Evolutionary conservation across 2,329 filamentous ascomycete genomes (phyloP).

Genomic region (Cladosporium colombiae): DNA sequence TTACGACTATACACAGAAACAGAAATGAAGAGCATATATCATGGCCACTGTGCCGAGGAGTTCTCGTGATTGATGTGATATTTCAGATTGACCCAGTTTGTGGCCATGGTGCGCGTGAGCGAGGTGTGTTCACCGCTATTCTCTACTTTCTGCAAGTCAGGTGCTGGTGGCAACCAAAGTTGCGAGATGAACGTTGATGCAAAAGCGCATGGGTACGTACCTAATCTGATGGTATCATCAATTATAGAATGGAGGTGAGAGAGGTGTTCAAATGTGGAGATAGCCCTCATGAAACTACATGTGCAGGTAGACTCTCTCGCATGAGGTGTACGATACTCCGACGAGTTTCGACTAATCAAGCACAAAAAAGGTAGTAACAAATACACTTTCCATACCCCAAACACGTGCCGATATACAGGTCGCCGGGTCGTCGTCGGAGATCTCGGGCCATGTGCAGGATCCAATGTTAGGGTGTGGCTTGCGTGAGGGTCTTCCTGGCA

Average conservation of each 20-base stretch:
- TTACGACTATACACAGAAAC: constrained; percentile 15
- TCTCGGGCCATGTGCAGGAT: constrained; percentile 1
- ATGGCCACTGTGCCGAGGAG: background rate
- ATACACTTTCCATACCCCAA: background rate
- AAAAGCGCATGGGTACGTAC: background rate
- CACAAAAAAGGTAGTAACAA: background rate
- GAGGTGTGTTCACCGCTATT: background rate
- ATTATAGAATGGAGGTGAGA: background rate
- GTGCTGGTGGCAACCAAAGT: background rate
- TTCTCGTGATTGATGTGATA: background rate
- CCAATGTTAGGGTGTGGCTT: background rate
- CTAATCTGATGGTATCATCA: background rate
- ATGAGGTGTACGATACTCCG: background rate
- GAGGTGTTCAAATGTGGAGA: background rate
- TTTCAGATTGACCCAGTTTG: background rate
- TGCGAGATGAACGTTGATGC: background rate
- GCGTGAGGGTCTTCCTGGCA: too few relatives aligned
- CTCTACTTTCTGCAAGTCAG: background rate
- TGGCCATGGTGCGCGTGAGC: background rate
- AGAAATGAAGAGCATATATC: constrained; percentile 4
- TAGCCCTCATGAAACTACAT: background rate
- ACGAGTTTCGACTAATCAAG: background rate
- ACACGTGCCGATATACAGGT: constrained; percentile 4
- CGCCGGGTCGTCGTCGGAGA: constrained; percentile 1
- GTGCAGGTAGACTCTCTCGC: background rate